These are phyloP conservation scores for Tulasnella sp. DNA, from an alignment of 768 basidiomycete genomes.

Conservation along the genomic window DNA sequence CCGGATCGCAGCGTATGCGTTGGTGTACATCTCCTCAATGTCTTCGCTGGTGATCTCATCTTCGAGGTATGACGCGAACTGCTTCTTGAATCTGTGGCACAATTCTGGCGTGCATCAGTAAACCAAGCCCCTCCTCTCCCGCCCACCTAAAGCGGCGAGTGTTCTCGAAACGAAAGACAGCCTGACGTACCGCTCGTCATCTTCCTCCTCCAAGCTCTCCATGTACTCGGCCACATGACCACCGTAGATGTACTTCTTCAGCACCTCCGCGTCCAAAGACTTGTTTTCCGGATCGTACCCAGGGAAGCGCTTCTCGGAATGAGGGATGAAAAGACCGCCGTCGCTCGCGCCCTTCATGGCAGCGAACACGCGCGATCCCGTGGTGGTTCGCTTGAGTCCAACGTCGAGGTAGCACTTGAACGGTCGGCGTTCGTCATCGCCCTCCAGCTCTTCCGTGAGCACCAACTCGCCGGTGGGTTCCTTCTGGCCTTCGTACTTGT, in stretches of 20 bases:
- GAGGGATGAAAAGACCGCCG: conserved; percentile 95
- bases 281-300: conserved; percentile 92
- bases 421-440: conserved; percentile 90
- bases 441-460: conserved; percentile 76
- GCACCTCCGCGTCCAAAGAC: conserved; percentile 81
- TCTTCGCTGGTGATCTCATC: conserved; percentile 94
- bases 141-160: too few species aligned
- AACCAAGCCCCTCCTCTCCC: too few species aligned
- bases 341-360: conserved; percentile 98
- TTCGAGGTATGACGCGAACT: conserved; percentile 89
- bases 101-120: conserved; percentile 9
- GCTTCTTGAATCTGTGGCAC: conserved; percentile 99
- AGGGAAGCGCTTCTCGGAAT: conserved; percentile 96
- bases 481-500: conserved; percentile 91
- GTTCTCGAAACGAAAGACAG: too few species aligned
- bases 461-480: conserved; percentile 83
- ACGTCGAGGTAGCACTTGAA: conserved; percentile 99
- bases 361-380: conserved; percentile 94
- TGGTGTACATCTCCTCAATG: conserved; percentile 90
- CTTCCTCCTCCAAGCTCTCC: conserved; percentile 98
- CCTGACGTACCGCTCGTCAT: conserved; percentile 78
- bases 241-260: conserved; percentile 96
- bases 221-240: conserved; percentile 99
- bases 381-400: conserved; percentile 94
- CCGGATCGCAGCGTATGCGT: conserved; percentile 90